Conservation (phyloP, 805 yeast genomes). For the Kazachstania africana region DNA sequence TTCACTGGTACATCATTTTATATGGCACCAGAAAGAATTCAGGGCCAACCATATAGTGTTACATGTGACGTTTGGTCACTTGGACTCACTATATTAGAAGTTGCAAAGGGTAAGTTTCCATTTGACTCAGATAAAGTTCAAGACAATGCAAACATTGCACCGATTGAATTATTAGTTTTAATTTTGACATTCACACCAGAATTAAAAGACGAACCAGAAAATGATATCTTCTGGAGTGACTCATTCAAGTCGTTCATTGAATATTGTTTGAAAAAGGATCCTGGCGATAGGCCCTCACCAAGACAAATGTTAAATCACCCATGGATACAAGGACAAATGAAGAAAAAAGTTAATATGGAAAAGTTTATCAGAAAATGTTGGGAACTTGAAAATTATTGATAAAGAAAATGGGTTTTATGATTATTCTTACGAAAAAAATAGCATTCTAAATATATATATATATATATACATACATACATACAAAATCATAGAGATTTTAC, state of each 20-base stretch:
- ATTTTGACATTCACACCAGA: constrained; percentile 77
- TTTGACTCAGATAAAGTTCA: constrained; percentile 37
- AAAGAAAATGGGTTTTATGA: constrained; percentile 2
- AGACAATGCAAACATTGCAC: constrained; percentile 50
- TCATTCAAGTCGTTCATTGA: constrained; percentile 74
- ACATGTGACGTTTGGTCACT: constrained; percentile 95
- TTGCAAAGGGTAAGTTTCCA: constrained; percentile 87
- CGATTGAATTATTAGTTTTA: constrained; percentile 74
- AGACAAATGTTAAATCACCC: constrained; percentile 90
- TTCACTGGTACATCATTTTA: constrained; percentile 96
- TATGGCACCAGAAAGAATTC: constrained; percentile 97
- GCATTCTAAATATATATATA: not conserved
- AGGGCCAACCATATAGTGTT: constrained; percentile 90
- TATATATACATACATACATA: no score
- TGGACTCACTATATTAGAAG: constrained; percentile 85
- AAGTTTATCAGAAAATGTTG: constrained; percentile 69
- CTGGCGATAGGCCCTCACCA: constrained; percentile 77
- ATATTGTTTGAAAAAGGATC: constrained; percentile 71
- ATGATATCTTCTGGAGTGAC: constrained; percentile 68
- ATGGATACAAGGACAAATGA: constrained; percentile 75
- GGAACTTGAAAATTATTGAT: no score
- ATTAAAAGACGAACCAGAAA: constrained; percentile 63
- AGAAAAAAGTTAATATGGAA: constrained; percentile 70
- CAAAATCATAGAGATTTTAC: no score
- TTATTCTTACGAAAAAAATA: no score